phyloP scores from a whole-genome alignment of 139 green algal species.

The Closterium sp. region DNA sequence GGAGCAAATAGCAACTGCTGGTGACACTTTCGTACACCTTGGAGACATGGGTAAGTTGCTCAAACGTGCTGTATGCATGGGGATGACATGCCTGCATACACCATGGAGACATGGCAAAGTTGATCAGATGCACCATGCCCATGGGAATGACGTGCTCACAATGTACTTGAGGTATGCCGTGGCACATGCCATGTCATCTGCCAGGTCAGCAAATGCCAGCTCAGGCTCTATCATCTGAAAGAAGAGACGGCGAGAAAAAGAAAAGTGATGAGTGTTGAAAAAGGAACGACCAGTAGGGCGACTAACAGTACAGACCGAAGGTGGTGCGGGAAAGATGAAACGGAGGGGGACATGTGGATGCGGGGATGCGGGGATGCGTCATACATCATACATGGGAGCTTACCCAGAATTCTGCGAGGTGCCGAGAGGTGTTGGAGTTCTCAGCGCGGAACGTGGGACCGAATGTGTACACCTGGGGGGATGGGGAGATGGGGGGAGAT shows the following conservation, averaged over 20 bases:
- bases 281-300: too few relatives aligned
- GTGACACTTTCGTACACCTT: too few relatives aligned
- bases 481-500: too few relatives aligned
- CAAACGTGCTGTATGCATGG: too few relatives aligned
- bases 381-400: too few relatives aligned
- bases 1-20: too few relatives aligned
- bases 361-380: too few relatives aligned
- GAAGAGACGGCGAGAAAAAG: neutral
- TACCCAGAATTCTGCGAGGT: slow-evolving; percentile 96
- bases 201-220: slow-evolving; percentile 92
- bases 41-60: too few relatives aligned
- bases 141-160: slow-evolving; percentile 15
- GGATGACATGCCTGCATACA: neutral
- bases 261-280: neutral
- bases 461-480: slow-evolving; percentile 69
- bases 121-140: neutral
- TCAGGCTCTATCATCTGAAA: slow-evolving; percentile 95
- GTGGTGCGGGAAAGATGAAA: too few relatives aligned
- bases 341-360: too few relatives aligned
- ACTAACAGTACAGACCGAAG: too few relatives aligned
- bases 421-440: slow-evolving; percentile 86
- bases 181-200: slow-evolving; percentile 67
- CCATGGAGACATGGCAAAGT: neutral
- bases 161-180: slow-evolving; percentile 73
- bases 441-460: slow-evolving; percentile 93